phyloP scores from a whole-genome alignment of 176 grass and related monocot genomes.

The Oryza meyeriana region DNA sequence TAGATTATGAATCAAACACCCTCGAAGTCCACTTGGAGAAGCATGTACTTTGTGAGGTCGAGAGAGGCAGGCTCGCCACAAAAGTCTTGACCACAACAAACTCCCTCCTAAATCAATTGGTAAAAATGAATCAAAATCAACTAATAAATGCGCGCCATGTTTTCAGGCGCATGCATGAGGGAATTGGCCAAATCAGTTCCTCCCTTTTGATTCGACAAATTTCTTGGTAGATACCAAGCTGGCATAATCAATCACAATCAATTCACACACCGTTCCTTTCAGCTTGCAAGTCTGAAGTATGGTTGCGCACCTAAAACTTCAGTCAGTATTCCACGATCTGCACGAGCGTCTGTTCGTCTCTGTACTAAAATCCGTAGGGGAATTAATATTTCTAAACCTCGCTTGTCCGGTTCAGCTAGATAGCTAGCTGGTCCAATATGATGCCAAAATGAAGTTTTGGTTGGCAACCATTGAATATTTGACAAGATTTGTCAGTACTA shows the following conservation, averaged over 20 bases:
- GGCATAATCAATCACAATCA: not conserved
- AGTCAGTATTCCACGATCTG: not conserved
- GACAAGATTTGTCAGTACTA: not conserved
- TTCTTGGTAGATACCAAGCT: not conserved
- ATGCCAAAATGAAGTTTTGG: constrained; percentile 3
- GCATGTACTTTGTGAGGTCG: not conserved
- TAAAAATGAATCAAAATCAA: not conserved
- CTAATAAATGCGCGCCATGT: not conserved
- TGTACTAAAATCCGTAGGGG: not conserved
- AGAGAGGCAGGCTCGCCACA: not conserved
- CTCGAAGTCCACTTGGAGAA: constrained; percentile 10
- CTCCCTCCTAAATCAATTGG: not conserved
- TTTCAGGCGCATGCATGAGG: not conserved
- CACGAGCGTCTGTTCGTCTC: not conserved
- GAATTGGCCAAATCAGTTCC: not conserved
- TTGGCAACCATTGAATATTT: not conserved
- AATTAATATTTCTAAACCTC: not conserved
- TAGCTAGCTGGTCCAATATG: not conserved
- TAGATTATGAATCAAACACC: no score
- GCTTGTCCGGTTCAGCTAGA: constrained; percentile 4
- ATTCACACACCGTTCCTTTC: not conserved
- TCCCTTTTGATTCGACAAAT: not conserved
- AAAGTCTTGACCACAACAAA: constrained; percentile 31
- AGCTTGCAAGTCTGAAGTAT: not conserved
- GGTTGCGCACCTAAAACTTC: not conserved